Percentiles rank a stretch among this genome's conserved stretches.
Conservation (phyloP, 2,329 filamentous ascomycete genomes). For the Albophoma yamanashiensis region DNA sequence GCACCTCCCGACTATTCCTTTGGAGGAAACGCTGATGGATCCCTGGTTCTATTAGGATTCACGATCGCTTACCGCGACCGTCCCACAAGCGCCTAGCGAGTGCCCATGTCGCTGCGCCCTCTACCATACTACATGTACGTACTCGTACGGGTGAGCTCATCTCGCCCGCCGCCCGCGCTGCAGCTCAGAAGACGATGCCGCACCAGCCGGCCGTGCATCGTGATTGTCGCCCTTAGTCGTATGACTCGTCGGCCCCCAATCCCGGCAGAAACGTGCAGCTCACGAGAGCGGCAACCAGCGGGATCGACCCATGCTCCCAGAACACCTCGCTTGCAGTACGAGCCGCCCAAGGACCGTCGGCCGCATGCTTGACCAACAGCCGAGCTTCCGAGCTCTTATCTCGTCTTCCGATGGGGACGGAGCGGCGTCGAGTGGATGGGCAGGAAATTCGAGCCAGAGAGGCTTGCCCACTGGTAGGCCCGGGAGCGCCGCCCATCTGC, state of each 20-base stretch:
- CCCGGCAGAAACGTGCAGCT: background rate
- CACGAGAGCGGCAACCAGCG: background rate
- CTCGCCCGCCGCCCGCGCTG: background rate
- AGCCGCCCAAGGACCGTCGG: background rate
- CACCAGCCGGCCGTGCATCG: background rate
- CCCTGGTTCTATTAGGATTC: background rate
- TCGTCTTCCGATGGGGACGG: background rate
- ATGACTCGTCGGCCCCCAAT: background rate
- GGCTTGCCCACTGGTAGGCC: background rate
- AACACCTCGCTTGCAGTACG: background rate
- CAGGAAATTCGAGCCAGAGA: background rate
- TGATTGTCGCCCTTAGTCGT: background rate
- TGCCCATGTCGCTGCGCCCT: background rate
- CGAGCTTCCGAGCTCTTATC: background rate
- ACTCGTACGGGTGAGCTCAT: background rate
- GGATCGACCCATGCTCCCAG: background rate
- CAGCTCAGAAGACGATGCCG: background rate
- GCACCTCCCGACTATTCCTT: background rate
- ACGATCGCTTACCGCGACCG: background rate
- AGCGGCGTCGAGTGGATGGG: background rate
- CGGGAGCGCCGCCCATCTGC: background rate
- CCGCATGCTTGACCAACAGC: background rate
- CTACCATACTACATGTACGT: background rate
- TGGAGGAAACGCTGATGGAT: background rate
- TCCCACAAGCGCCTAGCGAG: background rate